Conservation (phyloP, 73 alveolate species). For the Paramecium caudatum region DNA sequence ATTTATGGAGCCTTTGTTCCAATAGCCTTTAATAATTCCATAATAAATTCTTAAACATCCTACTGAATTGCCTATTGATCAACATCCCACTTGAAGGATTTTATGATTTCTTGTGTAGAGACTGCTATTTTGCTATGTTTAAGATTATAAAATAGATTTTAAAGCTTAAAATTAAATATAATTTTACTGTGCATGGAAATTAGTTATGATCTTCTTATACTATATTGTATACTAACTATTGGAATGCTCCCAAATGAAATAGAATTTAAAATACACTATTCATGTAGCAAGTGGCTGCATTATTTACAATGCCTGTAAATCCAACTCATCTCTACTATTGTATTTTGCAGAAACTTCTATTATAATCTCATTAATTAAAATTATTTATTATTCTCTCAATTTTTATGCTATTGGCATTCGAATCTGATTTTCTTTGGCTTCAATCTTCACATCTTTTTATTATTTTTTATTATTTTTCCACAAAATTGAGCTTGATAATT, state of each 20-base stretch:
- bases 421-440: background rate
- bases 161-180: background rate
- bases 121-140: constrained; percentile 40
- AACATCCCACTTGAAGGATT: constrained; percentile 59
- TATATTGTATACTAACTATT: constrained; percentile 4
- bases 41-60: constrained; percentile 46
- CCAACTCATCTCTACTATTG: constrained; percentile 59
- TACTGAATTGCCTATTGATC: constrained; percentile 46
- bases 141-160: constrained; percentile 44
- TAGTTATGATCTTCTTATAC: background rate
- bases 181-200: constrained; percentile 37
- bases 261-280: constrained; percentile 49
- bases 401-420: background rate
- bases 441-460: constrained; percentile 6
- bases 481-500: constrained; percentile 21
- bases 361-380: constrained; percentile 14
- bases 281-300: constrained; percentile 68
- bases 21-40: constrained; percentile 47
- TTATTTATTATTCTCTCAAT: background rate
- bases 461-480: constrained; percentile 8
- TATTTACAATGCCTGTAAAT: constrained; percentile 41
- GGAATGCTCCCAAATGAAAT: constrained; percentile 31
- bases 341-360: constrained; percentile 39
- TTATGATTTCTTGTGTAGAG: constrained; percentile 12
- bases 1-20: constrained; percentile 24